These are phyloP conservation scores for Alternaria consortialis DNA, from an alignment of 2,329 filamentous ascomycete genomes.

Conservation along the genomic window DNA sequence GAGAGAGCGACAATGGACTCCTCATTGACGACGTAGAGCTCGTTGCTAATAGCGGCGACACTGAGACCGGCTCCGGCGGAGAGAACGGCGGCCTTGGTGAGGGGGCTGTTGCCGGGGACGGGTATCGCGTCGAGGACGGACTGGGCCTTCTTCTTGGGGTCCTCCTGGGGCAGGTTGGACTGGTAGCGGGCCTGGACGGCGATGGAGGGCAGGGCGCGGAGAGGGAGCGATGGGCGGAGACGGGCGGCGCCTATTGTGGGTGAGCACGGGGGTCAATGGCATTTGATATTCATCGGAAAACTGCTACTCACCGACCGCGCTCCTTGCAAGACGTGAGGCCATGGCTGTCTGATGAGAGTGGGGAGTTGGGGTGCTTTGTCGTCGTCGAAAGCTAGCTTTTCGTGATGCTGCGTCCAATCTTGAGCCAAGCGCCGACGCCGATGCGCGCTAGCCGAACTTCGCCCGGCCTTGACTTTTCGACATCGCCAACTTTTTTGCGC, in stretches of 20 bases:
- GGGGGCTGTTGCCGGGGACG: conserved; percentile 87
- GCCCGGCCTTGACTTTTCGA: conserved; percentile 34
- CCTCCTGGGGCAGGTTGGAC: conserved; percentile 82
- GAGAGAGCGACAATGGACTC: conserved; percentile 95
- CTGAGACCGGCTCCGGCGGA: conserved; percentile 90
- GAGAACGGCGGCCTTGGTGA: conserved; percentile 97
- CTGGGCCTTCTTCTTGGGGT: conserved; percentile 96
- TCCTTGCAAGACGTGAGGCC: conserved; percentile 97
- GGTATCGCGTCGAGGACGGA: conserved; percentile 93
- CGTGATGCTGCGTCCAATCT: conserved; percentile 33
- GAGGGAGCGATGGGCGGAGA: conserved; percentile 78
- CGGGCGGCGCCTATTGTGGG: conserved; percentile 78
- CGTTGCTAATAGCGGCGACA: conserved; percentile 96
- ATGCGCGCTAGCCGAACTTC: conserved; percentile 38
- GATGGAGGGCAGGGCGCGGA: conserved; percentile 78
- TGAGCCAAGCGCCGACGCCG: conserved; percentile 29
- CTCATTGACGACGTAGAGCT: conserved; percentile 99
- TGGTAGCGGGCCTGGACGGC: conserved; percentile 74
- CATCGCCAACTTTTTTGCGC: conserved; percentile 16
- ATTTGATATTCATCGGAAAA: conserved; percentile 32
- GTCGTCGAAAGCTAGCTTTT: conserved; percentile 36
- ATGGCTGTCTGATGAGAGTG: conserved; percentile 70
- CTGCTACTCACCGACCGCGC: conserved; percentile 82
- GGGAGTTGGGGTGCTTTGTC: conserved; percentile 46
- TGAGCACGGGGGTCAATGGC: conserved; percentile 54